These are phyloP conservation scores for Curvularia lunata DNA, from an alignment of 2,329 filamentous ascomycete species.

Conservation along the genomic window DNA sequence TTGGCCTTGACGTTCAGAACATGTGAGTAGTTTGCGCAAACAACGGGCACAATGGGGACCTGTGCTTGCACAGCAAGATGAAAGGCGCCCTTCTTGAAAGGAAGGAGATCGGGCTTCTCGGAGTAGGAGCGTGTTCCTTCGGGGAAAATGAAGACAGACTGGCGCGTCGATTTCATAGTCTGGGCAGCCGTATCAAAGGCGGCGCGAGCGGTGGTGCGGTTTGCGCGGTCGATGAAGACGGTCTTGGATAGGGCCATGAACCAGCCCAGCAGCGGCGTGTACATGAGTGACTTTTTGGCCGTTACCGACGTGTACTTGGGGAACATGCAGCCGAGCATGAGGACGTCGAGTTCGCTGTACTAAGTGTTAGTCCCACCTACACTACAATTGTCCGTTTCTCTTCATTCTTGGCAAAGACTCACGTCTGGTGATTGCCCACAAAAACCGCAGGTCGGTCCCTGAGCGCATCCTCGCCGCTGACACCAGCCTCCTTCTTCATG, in stretches of 20 bases:
- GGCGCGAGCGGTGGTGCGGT: conserved; percentile 78
- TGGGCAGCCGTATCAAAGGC: conserved; percentile 84
- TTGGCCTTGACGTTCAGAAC: conserved; percentile 55
- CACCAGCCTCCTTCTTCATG: conserved; percentile 38
- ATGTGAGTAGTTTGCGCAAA: conserved; percentile 59
- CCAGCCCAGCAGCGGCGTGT: conserved; percentile 86
- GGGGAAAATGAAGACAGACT: conserved; percentile 83
- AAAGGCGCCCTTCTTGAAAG: conserved; percentile 99
- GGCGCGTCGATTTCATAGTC: conserved; percentile 72
- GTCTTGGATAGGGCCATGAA: conserved; percentile 86
- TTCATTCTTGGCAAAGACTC: conserved; percentile 25
- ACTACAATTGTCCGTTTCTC: background rate
- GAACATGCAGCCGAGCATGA: conserved; percentile 88
- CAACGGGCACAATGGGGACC: conserved; percentile 87
- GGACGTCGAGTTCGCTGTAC: conserved; percentile 79
- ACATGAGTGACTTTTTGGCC: conserved; percentile 83
- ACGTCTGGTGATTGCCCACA: conserved; percentile 91
- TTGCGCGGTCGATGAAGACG: conserved; percentile 93
- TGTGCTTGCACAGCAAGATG: conserved; percentile 93
- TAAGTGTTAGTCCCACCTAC: conserved; percentile 19
- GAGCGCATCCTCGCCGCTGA: conserved; percentile 44
- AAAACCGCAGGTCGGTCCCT: conserved; percentile 78
- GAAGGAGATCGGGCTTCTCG: conserved; percentile 77
- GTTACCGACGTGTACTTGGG: conserved; percentile 92
- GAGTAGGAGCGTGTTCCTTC: conserved; percentile 94